Evolutionary conservation across 495 filamentous ascomycete genomes (phyloP).

Genomic region (Penicillium pancosmium): DNA sequence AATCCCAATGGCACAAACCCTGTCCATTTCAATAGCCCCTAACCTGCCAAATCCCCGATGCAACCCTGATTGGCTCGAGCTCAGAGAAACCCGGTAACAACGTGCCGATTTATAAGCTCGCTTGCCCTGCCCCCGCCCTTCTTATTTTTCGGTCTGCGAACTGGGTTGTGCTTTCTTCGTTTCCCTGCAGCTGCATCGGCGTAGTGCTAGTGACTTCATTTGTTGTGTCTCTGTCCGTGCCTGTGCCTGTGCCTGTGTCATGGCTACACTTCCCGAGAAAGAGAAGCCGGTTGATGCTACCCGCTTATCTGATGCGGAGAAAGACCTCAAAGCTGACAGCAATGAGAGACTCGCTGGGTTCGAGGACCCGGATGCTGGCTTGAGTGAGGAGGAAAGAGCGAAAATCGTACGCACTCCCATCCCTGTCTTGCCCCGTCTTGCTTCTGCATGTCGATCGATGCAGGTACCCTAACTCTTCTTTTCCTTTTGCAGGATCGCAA

Average conservation of each 20-base stretch:
- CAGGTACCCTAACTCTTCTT: background rate
- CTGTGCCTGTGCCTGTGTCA: conserved; percentile 7
- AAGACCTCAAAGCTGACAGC: conserved; percentile 2
- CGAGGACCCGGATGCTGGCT: conserved; percentile 68
- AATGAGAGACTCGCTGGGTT: conserved; percentile 30
- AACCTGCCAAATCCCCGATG: background rate
- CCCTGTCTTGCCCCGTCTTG: background rate
- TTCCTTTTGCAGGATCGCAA: conserved; percentile 57
- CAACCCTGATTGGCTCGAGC: conserved; percentile 1
- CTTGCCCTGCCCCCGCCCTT: conserved; percentile 11
- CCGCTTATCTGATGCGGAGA: conserved; percentile 30
- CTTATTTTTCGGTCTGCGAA: background rate
- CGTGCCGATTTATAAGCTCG: conserved; percentile 20
- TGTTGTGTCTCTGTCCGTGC: background rate
- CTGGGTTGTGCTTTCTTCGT: background rate
- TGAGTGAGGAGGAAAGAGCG: conserved; percentile 67
- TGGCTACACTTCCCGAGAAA: conserved; percentile 17
- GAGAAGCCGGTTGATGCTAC: conserved; percentile 15
- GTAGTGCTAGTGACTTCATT: background rate
- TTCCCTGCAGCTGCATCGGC: background rate
- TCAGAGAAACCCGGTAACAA: too few species aligned
- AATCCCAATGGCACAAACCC: background rate
- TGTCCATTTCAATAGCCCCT: background rate
- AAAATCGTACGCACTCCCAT: conserved; percentile 53
- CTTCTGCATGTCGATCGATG: background rate